Evolutionary conservation across 2,329 filamentous ascomycete genomes (phyloP).

Genomic region (Fusarium scirpi): DNA sequence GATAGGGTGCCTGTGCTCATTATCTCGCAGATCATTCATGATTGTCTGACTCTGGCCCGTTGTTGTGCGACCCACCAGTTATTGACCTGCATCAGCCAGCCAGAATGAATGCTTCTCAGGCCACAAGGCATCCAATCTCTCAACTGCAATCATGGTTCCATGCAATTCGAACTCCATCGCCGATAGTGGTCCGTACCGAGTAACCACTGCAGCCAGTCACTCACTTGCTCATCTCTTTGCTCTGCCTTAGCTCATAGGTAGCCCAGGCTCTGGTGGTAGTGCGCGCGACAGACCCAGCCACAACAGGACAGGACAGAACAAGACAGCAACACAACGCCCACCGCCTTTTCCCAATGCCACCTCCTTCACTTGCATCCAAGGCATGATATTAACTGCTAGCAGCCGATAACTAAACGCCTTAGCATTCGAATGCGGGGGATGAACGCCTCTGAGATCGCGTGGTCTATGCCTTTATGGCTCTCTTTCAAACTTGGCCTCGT

Average conservation of each 20-base stretch:
- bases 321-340: constrained; percentile 19
- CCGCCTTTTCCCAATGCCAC: constrained; percentile 38
- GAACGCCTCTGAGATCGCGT: constrained; percentile 6
- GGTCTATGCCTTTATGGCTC: constrained; percentile 7
- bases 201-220: not conserved
- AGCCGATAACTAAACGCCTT: not conserved
- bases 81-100: constrained; percentile 24
- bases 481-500: constrained; percentile 19
- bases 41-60: constrained; percentile 6
- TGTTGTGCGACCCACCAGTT: constrained; percentile 33
- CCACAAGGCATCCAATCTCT: not conserved
- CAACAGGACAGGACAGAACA: constrained; percentile 4
- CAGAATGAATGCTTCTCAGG: constrained; percentile 11
- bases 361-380: constrained; percentile 8
- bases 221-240: constrained; percentile 24
- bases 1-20: constrained; percentile 22
- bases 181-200: constrained; percentile 36
- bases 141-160: constrained; percentile 42
- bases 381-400: not conserved
- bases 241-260: constrained; percentile 21
- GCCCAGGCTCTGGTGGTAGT: constrained; percentile 19
- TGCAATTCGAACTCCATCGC: constrained; percentile 34
- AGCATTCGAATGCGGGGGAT: constrained; percentile 23
- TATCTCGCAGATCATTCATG: constrained; percentile 39
- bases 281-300: constrained; percentile 20